A percentile compares a stretch with the other conserved stretches of the same genome.
phyloP scores from a whole-genome alignment of 1,284 basidiomycete genomes.

The Melampsora americana region DNA sequence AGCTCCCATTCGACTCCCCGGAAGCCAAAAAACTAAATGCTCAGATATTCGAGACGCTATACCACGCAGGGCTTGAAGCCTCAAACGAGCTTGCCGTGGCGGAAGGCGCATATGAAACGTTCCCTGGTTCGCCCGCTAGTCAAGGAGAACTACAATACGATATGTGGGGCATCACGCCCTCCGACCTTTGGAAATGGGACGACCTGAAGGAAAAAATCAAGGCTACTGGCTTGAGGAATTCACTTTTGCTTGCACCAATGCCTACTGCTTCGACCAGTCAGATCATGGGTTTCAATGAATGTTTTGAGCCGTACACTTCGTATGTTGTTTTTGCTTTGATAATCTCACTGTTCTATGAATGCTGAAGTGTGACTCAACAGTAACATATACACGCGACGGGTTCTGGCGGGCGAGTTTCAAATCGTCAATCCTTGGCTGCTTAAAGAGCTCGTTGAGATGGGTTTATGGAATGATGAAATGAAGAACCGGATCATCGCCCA shows the following conservation, averaged over 20 bases:
- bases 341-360: neutral
- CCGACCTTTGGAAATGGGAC: slow-evolving; percentile 92
- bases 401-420: slow-evolving; percentile 99
- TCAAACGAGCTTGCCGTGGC: slow-evolving; percentile 80
- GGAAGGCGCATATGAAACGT: slow-evolving; percentile 86
- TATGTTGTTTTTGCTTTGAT: slow-evolving; percentile 53
- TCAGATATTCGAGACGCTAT: slow-evolving; percentile 99
- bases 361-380: slow-evolving; percentile 56
- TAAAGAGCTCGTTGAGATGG: slow-evolving; percentile 89
- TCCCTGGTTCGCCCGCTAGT: slow-evolving; percentile 82
- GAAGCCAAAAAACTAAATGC: slow-evolving; percentile 85
- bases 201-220: slow-evolving; percentile 82
- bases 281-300: slow-evolving; percentile 98
- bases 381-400: slow-evolving; percentile 98
- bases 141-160: slow-evolving; percentile 90
- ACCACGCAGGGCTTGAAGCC: slow-evolving; percentile 89
- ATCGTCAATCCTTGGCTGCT: slow-evolving; percentile 98
- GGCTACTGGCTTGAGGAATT: slow-evolving; percentile 84
- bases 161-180: slow-evolving; percentile 89
- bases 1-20: slow-evolving; percentile 88
- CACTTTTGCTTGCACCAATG: slow-evolving; percentile 93
- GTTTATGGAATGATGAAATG: slow-evolving; percentile 97
- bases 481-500: slow-evolving; percentile 99
- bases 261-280: slow-evolving; percentile 98
- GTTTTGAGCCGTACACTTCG: slow-evolving; percentile 95